A percentile compares a stretch with the other conserved stretches of the same genome.
Conservation (phyloP, 164 flowering plant genomes). For the Berberis vulgaris region DNA sequence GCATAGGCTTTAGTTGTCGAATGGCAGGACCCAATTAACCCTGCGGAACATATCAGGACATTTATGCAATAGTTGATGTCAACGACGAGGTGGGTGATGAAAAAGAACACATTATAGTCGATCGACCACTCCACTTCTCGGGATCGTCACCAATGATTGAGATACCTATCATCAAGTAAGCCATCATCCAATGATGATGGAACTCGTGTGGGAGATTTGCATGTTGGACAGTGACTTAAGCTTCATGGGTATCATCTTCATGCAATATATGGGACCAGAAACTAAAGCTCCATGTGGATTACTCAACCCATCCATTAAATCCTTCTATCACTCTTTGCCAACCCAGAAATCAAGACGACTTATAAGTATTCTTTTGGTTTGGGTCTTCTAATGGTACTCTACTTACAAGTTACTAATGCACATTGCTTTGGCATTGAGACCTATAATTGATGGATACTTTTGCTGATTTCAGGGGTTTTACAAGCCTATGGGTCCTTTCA, state of each 20-base stretch:
- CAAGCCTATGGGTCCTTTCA: too few relatives aligned
- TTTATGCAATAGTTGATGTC: background rate
- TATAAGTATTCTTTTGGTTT: too few relatives aligned
- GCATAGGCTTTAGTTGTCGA: too few relatives aligned
- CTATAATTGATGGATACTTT: too few relatives aligned
- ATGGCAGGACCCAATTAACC: too few relatives aligned
- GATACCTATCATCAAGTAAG: background rate
- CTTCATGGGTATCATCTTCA: background rate
- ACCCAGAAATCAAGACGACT: background rate
- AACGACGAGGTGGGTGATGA: background rate
- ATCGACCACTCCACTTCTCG: background rate
- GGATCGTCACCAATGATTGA: slow-evolving; percentile 1
- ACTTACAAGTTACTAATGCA: too few relatives aligned
- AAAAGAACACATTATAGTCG: background rate
- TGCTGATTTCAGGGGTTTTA: too few relatives aligned
- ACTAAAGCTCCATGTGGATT: background rate
- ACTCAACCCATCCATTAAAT: background rate
- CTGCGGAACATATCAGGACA: too few relatives aligned
- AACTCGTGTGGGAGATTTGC: background rate
- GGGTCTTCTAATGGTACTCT: too few relatives aligned
- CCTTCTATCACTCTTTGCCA: background rate
- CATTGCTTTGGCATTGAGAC: too few relatives aligned
- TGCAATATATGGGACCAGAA: background rate
- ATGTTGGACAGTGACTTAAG: background rate
- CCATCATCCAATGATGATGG: background rate